Conservation (phyloP, 1,139 yeast genomes). For the Saccharomycopsis hybrid region DNA sequence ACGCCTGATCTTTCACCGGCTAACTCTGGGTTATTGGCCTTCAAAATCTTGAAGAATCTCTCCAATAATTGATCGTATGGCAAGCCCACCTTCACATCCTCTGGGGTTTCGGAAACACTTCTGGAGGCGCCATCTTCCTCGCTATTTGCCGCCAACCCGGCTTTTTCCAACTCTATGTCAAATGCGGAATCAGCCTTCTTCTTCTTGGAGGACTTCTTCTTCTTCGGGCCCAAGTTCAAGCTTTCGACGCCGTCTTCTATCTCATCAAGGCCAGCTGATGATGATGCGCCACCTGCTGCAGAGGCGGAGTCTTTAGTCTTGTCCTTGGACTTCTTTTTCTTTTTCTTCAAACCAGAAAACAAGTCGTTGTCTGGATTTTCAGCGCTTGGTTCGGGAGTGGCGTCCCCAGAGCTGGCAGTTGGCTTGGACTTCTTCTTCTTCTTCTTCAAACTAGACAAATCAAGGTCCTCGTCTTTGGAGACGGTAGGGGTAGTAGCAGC, state of each 20-base stretch:
- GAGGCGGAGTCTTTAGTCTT: conserved; percentile 32
- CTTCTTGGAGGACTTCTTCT: conserved; percentile 48
- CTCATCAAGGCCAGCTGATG: conserved; percentile 45
- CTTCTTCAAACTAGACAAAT: conserved; percentile 7
- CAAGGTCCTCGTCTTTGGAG: conserved; percentile 3
- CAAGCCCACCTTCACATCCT: conserved; percentile 59
- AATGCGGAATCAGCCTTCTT: conserved; percentile 69
- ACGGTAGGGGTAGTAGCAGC: not conserved
- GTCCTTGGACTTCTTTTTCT: conserved; percentile 77
- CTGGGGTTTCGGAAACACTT: too few species aligned
- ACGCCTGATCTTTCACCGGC: conserved; percentile 95
- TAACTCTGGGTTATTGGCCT: conserved; percentile 92
- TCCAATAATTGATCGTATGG: conserved; percentile 73
- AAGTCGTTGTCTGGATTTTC: conserved; percentile 43
- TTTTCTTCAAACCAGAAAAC: conserved; percentile 68
- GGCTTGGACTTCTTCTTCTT: conserved; percentile 9
- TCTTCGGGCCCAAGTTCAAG: conserved; percentile 72
- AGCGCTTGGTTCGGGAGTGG: too few species aligned
- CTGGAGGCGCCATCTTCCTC: conserved; percentile 31
- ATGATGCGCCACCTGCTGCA: conserved; percentile 32
- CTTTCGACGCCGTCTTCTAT: conserved; percentile 64
- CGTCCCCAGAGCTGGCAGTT: conserved; percentile 1
- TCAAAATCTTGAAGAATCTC: conserved; percentile 79
- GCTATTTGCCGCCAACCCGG: conserved; percentile 53
- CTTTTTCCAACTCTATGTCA: conserved; percentile 84